phyloP scores from a whole-genome alignment of 2,329 filamentous ascomycete genomes.

The Aspergillus fumigatiaffinis region DNA sequence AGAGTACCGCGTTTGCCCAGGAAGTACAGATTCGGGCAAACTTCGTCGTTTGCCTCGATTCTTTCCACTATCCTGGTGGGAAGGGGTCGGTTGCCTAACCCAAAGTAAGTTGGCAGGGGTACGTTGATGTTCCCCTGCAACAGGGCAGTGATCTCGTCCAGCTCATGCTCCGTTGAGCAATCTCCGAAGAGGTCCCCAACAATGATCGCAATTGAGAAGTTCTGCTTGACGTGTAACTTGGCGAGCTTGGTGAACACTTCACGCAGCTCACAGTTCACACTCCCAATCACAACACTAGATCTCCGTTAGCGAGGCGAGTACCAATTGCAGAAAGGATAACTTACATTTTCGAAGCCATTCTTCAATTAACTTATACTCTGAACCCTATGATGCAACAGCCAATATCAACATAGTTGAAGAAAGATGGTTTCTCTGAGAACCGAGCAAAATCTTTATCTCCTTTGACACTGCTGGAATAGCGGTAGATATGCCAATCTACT shows the following conservation, averaged over 20 bases:
- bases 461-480: neutral
- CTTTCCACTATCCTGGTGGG: slow-evolving; percentile 68
- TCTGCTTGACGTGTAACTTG: slow-evolving; percentile 78
- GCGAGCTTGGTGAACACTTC: slow-evolving; percentile 75
- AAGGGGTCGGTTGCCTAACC: slow-evolving; percentile 68
- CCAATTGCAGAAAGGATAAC: slow-evolving; percentile 11
- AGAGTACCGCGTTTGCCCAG: slow-evolving; percentile 81
- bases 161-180: slow-evolving; percentile 44
- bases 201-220: slow-evolving; percentile 79
- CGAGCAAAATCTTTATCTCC: neutral
- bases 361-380: neutral
- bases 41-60: slow-evolving; percentile 66
- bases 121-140: slow-evolving; percentile 69
- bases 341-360: slow-evolving; percentile 58
- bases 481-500: neutral
- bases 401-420: slow-evolving; percentile 1
- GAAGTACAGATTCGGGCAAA: slow-evolving; percentile 88
- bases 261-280: slow-evolving; percentile 73
- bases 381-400: slow-evolving; percentile 10
- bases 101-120: slow-evolving; percentile 86
- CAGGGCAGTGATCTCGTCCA: slow-evolving; percentile 61
- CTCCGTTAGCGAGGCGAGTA: slow-evolving; percentile 14
- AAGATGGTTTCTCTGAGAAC: neutral
- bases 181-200: slow-evolving; percentile 76
- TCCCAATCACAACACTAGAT: slow-evolving; percentile 67